Evolutionary conservation across 257 asterid genomes (phyloP).

Genomic region (Solanum pinnatisectum): DNA sequence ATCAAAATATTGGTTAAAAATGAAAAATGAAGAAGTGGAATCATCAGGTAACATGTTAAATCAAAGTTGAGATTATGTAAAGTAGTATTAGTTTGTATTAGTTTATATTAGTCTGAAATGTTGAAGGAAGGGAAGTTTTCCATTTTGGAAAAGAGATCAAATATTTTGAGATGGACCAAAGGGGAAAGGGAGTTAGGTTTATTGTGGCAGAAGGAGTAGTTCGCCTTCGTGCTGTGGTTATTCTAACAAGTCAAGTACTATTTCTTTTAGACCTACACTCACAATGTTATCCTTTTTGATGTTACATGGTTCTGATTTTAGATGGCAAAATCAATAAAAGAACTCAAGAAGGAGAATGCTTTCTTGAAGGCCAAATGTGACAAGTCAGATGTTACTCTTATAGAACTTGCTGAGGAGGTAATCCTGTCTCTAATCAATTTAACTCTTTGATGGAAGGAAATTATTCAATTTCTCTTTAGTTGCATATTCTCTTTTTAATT

Average conservation of each 20-base stretch:
- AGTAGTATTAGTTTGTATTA: background rate
- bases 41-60: background rate
- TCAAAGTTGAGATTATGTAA: background rate
- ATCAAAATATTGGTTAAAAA: background rate
- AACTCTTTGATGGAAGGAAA: background rate
- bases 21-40: background rate
- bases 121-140: background rate
- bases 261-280: background rate
- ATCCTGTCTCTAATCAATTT: background rate
- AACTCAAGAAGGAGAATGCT: constrained; percentile 78
- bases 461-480: background rate
- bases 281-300: background rate
- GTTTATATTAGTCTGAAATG: background rate
- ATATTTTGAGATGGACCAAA: background rate
- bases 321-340: constrained; percentile 94
- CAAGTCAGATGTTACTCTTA: constrained; percentile 75
- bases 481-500: background rate
- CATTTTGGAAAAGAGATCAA: background rate
- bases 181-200: background rate
- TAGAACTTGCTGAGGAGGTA: constrained; percentile 93
- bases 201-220: background rate
- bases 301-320: constrained; percentile 11
- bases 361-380: constrained; percentile 75
- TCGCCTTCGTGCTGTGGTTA: background rate
- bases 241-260: background rate